Evolutionary conservation across 2,329 filamentous ascomycete species (phyloP).

Genomic region (Mycosphaerelloides madeirae): DNA sequence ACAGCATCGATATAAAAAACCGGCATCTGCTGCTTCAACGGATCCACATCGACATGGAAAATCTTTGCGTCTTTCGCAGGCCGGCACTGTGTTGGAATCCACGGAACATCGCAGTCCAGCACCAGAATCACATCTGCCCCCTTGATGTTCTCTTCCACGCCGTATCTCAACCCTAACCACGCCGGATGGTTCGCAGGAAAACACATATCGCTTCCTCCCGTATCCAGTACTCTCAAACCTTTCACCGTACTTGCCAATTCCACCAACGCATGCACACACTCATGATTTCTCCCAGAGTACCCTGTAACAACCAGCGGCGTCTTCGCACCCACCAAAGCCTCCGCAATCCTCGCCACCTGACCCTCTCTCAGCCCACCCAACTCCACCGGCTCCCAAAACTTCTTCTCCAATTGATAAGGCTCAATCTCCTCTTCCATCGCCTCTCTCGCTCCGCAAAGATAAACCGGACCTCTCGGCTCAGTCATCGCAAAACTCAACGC

Average conservation of each 20-base stretch:
- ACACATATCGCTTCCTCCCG: slow-evolving; percentile 74
- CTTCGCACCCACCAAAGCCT: slow-evolving; percentile 59
- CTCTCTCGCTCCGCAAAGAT: slow-evolving; percentile 72
- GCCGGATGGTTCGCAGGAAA: slow-evolving; percentile 65
- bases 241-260: slow-evolving; percentile 63
- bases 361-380: slow-evolving; percentile 56
- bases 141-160: slow-evolving; percentile 66
- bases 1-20: slow-evolving; percentile 55
- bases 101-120: slow-evolving; percentile 85
- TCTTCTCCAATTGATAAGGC: slow-evolving; percentile 64
- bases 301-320: slow-evolving; percentile 67
- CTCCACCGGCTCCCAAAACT: slow-evolving; percentile 65
- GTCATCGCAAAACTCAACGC: slow-evolving; percentile 76
- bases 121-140: slow-evolving; percentile 81
- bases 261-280: slow-evolving; percentile 57
- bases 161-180: slow-evolving; percentile 63
- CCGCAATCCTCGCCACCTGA: slow-evolving; percentile 57
- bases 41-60: slow-evolving; percentile 62
- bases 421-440: slow-evolving; percentile 81
- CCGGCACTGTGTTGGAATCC: slow-evolving; percentile 74
- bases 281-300: slow-evolving; percentile 66
- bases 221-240: slow-evolving; percentile 67
- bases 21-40: slow-evolving; percentile 59
- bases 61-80: slow-evolving; percentile 55
- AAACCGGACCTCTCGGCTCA: slow-evolving; percentile 73